phyloP scores from a whole-genome alignment of 176 grass and related monocot genomes.

The Musa troglodytarum region DNA sequence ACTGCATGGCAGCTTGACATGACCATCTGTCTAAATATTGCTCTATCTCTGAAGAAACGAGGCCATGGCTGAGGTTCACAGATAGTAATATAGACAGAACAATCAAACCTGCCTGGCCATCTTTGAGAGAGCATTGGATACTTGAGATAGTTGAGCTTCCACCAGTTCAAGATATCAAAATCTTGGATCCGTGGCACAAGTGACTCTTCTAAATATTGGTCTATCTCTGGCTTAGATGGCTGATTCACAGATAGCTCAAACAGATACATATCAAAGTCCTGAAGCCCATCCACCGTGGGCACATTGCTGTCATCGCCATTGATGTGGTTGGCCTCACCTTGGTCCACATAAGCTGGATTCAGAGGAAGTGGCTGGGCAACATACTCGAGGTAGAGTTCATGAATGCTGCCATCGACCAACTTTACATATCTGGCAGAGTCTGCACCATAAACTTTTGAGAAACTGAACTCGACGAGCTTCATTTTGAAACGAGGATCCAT shows the following conservation, averaged over 20 bases:
- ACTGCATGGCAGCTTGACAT: too few species aligned
- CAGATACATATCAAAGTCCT: slow-evolving; percentile 10
- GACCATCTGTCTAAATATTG: too few species aligned
- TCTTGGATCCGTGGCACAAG: slow-evolving; percentile 8
- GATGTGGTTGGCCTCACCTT: slow-evolving; percentile 6
- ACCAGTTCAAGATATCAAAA: slow-evolving; percentile 14
- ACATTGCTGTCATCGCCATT: background rate
- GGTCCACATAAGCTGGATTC: slow-evolving; percentile 6
- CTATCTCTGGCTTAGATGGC: slow-evolving; percentile 1
- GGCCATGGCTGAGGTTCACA: too few species aligned
- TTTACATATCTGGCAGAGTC: slow-evolving; percentile 12
- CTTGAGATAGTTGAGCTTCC: slow-evolving; percentile 11
- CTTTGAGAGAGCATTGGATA: slow-evolving; percentile 1
- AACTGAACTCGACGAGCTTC: slow-evolving; percentile 18
- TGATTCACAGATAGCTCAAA: slow-evolving; percentile 1
- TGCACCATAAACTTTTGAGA: slow-evolving; percentile 13
- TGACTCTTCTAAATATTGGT: slow-evolving; percentile 13
- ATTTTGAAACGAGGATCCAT: slow-evolving; percentile 19
- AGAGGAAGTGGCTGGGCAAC: slow-evolving; percentile 2
- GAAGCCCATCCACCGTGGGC: background rate
- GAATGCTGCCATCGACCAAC: slow-evolving; percentile 4
- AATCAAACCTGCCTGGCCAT: too few species aligned
- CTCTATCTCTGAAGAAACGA: too few species aligned
- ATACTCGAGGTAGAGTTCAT: slow-evolving; percentile 13
- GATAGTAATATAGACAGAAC: too few species aligned